A percentile compares a stretch with the other conserved stretches of the same genome.
These are phyloP conservation scores for Rickenella mellea DNA, from an alignment of 768 basidiomycete species.

Conservation along the genomic window DNA sequence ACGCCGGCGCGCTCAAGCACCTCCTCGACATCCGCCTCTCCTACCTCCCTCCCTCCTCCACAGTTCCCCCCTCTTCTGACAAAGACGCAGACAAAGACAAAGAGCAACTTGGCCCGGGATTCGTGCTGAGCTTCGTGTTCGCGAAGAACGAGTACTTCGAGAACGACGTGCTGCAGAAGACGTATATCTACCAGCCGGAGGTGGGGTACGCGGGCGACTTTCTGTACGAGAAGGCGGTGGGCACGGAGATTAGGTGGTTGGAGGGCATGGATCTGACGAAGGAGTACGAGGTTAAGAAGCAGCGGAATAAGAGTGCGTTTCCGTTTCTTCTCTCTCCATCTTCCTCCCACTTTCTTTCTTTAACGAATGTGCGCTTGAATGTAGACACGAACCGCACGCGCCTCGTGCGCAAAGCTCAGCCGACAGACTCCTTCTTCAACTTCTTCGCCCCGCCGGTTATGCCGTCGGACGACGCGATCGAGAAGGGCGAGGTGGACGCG, in stretches of 20 bases:
- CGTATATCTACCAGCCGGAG: slow-evolving; percentile 87
- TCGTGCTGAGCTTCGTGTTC: slow-evolving; percentile 84
- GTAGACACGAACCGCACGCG: slow-evolving; percentile 79
- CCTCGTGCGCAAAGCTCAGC: slow-evolving; percentile 75
- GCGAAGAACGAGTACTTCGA: slow-evolving; percentile 79
- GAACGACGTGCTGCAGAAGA: slow-evolving; percentile 79
- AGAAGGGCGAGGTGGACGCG: slow-evolving; percentile 66
- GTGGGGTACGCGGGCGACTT: slow-evolving; percentile 96
- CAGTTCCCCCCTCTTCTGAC: no score
- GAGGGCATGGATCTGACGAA: slow-evolving; percentile 97
- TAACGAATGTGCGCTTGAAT: no score
- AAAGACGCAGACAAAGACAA: no score
- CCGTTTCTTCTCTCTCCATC: background rate
- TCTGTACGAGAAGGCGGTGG: slow-evolving; percentile 89
- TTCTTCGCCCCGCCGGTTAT: slow-evolving; percentile 85
- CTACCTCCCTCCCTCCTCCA: slow-evolving; percentile 60
- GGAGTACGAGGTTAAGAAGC: slow-evolving; percentile 98
- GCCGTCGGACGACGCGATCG: slow-evolving; percentile 57
- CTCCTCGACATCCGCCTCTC: slow-evolving; percentile 74
- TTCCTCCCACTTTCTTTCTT: background rate
- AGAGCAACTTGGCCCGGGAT: no score
- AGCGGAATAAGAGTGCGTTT: slow-evolving; percentile 92
- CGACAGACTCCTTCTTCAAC: slow-evolving; percentile 97
- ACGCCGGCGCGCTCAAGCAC: slow-evolving; percentile 75
- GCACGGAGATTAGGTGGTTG: slow-evolving; percentile 92